Evolutionary conservation across 176 grass and related monocot species (phyloP).

Genomic region (Aegilops sharonensis): DNA sequence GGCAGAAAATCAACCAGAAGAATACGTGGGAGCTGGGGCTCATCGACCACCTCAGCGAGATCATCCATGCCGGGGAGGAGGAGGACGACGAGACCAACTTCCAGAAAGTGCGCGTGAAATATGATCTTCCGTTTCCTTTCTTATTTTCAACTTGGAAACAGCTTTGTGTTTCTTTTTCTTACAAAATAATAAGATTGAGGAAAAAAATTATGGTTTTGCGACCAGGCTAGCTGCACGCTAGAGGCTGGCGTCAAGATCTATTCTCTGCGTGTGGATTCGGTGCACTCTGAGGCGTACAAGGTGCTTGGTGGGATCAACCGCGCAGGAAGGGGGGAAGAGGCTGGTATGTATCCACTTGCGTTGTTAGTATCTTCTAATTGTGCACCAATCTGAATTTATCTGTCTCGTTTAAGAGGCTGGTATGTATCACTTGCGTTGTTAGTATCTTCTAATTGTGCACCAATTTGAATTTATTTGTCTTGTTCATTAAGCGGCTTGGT

Average conservation of each 20-base stretch:
- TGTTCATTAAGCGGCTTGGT: not conserved
- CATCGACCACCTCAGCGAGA: slow-evolving; percentile 91
- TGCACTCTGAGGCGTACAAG: slow-evolving; percentile 91
- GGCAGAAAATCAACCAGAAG: slow-evolving; percentile 97
- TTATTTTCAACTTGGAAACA: not conserved
- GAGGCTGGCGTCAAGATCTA: slow-evolving; percentile 98
- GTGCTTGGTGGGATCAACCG: slow-evolving; percentile 95
- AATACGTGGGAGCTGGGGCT: slow-evolving; percentile 95
- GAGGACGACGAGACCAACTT: slow-evolving; percentile 96
- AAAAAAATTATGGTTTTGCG: slow-evolving; percentile 6
- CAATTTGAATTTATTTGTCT: not conserved
- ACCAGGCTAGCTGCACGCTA: slow-evolving; percentile 88
- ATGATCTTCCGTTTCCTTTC: not conserved
- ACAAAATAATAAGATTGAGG: not conserved
- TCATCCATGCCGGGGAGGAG: slow-evolving; percentile 60
- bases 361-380: not conserved
- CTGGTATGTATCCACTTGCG: slow-evolving; percentile 38
- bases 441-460: not conserved
- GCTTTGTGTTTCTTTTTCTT: not conserved
- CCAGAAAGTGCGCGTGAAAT: slow-evolving; percentile 66
- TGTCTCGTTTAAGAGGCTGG: slow-evolving; percentile 33
- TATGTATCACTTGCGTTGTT: slow-evolving; percentile 18
- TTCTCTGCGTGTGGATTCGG: slow-evolving; percentile 86
- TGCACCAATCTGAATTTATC: not conserved
- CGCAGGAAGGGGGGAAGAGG: slow-evolving; percentile 70